A percentile compares a stretch with the other conserved stretches of the same genome.
Conservation (phyloP, 805 yeast genomes). For the Metschnikowia cerradonensis region DNA sequence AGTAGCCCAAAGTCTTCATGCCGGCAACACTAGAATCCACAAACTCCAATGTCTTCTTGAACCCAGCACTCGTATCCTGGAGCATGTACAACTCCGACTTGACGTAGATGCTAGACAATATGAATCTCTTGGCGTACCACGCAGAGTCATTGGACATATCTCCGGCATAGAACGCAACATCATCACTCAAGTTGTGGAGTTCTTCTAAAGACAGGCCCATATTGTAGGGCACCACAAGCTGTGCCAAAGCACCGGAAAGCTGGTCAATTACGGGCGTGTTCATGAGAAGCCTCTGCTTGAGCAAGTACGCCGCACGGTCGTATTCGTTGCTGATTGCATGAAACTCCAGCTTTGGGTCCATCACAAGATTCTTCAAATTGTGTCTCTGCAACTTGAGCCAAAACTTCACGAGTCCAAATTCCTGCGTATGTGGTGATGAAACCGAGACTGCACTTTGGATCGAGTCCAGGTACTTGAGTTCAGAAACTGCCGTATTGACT, state of each 20-base stretch:
- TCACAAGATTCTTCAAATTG: slow-evolving; percentile 28
- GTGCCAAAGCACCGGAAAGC: slow-evolving; percentile 51
- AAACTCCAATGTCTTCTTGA: slow-evolving; percentile 56
- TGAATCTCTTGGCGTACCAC: slow-evolving; percentile 87
- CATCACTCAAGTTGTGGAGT: slow-evolving; percentile 75
- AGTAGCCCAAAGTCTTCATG: slow-evolving; percentile 52
- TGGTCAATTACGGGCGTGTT: slow-evolving; percentile 47
- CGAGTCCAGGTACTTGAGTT: slow-evolving; percentile 50
- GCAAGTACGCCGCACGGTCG: slow-evolving; percentile 41
- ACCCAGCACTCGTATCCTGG: slow-evolving; percentile 60
- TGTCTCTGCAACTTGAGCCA: slow-evolving; percentile 45
- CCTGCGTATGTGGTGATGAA: slow-evolving; percentile 20
- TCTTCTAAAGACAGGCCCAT: slow-evolving; percentile 56
- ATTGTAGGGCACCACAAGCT: slow-evolving; percentile 63
- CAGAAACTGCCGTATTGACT: slow-evolving; percentile 46
- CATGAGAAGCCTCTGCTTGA: slow-evolving; percentile 47
- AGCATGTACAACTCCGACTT: slow-evolving; percentile 77
- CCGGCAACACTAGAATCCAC: slow-evolving; percentile 56
- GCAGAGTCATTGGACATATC: slow-evolving; percentile 77
- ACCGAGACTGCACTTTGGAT: slow-evolving; percentile 40
- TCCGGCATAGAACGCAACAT: slow-evolving; percentile 73
- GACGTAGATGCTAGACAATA: slow-evolving; percentile 66
- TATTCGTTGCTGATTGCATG: slow-evolving; percentile 30
- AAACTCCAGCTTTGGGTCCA: slow-evolving; percentile 22
- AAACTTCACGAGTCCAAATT: slow-evolving; percentile 54